Evolutionary conservation across 225 moss, liverwort and hornwort genomes (phyloP).

Genomic region (Marchantia polymorpha): DNA sequence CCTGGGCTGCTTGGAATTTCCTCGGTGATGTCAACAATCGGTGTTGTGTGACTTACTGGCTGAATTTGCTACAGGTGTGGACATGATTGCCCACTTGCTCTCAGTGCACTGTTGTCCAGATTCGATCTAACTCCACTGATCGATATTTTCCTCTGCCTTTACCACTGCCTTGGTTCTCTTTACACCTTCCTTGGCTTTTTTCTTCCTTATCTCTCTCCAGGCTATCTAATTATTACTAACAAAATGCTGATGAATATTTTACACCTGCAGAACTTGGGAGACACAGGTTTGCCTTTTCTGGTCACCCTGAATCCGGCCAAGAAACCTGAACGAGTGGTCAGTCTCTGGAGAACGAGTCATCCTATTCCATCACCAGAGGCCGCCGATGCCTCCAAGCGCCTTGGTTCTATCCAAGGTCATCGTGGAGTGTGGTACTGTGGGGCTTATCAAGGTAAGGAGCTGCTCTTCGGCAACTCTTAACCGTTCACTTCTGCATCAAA

Average conservation of each 20-base stretch:
- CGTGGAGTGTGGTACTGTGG: conserved; percentile 89
- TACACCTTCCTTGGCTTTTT: too few relatives aligned
- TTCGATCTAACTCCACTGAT: too few relatives aligned
- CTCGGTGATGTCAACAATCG: conserved; percentile 60
- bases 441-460: conserved; percentile 67
- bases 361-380: conserved; percentile 73
- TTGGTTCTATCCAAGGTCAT: conserved; percentile 74
- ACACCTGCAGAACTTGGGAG: conserved; percentile 61
- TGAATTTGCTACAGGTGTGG: conserved; percentile 71
- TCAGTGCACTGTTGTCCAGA: too few relatives aligned
- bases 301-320: conserved; percentile 70
- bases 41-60: conserved; percentile 82
- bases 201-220: too few relatives aligned
- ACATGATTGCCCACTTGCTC: too few relatives aligned
- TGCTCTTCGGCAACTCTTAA: neutral
- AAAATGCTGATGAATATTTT: too few relatives aligned
- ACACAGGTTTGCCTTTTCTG: conserved; percentile 69
- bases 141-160: too few relatives aligned
- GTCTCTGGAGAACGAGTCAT: conserved; percentile 64
- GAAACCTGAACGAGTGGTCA: conserved; percentile 37
- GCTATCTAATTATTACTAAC: too few relatives aligned
- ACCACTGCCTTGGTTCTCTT: too few relatives aligned
- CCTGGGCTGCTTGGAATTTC: conserved; percentile 95
- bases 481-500: neutral
- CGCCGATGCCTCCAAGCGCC: conserved; percentile 50